Evolutionary conservation across 2,329 filamentous ascomycete genomes (phyloP).

Genomic region (Alternaria burnsii): DNA sequence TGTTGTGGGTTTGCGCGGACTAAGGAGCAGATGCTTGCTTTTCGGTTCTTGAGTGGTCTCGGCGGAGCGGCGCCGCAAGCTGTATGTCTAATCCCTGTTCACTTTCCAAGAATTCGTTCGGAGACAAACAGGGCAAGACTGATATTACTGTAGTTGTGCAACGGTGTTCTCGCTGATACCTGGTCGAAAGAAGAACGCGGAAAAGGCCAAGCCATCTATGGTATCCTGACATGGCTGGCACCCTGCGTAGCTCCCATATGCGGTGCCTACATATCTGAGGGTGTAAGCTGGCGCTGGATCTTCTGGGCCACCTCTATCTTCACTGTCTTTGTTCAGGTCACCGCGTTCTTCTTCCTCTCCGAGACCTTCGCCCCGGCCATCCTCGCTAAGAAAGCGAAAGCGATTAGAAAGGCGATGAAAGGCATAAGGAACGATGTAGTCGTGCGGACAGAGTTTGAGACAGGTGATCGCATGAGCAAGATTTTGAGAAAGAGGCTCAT

Average conservation of each 20-base stretch:
- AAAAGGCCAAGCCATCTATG: slow-evolving; percentile 68
- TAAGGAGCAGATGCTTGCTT: slow-evolving; percentile 43
- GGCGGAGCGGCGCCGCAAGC: slow-evolving; percentile 47
- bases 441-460: slow-evolving; percentile 53
- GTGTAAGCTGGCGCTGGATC: slow-evolving; percentile 70
- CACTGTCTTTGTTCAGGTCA: slow-evolving; percentile 66
- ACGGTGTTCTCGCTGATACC: slow-evolving; percentile 59
- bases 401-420: slow-evolving; percentile 56
- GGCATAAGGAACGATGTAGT: slow-evolving; percentile 22
- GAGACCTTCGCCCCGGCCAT: slow-evolving; percentile 60
- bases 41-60: slow-evolving; percentile 46
- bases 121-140: background rate
- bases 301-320: slow-evolving; percentile 73
- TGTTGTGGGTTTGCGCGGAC: slow-evolving; percentile 46
- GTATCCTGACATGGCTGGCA: slow-evolving; percentile 68
- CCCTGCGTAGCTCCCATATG: slow-evolving; percentile 63
- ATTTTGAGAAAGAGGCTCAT: slow-evolving; percentile 39
- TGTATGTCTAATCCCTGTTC: slow-evolving; percentile 24
- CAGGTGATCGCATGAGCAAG: slow-evolving; percentile 35
- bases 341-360: slow-evolving; percentile 66
- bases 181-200: slow-evolving; percentile 69
- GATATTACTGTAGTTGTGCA: slow-evolving; percentile 35
- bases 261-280: slow-evolving; percentile 36
- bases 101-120: background rate
- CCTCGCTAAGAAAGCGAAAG: slow-evolving; percentile 55